Percentiles rank a stretch among this genome's conserved stretches.
These are phyloP conservation scores for Brasilioporus rufonigricans DNA, from an alignment of 768 basidiomycete species.

Conservation along the genomic window DNA sequence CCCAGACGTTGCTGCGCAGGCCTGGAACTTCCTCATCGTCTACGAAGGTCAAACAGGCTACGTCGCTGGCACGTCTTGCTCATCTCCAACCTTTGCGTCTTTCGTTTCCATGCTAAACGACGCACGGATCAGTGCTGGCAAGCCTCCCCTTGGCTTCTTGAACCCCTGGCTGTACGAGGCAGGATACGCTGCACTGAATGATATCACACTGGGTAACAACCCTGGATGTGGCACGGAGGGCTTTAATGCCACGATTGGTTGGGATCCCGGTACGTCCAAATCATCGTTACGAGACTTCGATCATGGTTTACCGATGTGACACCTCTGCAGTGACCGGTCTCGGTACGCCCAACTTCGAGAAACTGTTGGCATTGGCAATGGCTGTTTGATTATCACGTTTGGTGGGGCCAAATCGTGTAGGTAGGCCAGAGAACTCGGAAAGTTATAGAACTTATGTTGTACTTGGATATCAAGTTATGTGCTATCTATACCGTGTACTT, in stretches of 20 bases:
- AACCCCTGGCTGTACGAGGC: conserved; percentile 57
- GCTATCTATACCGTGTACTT: no score
- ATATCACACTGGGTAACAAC: conserved; percentile 57
- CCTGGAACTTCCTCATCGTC: conserved; percentile 47
- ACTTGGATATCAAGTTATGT: no score
- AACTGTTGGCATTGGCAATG: conserved; percentile 40
- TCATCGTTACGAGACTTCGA: no score
- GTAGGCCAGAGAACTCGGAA: no score
- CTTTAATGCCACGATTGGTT: conserved; percentile 59
- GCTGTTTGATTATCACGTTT: conserved; percentile 3
- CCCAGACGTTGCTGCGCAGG: conserved; percentile 69
- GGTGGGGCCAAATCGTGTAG: no score
- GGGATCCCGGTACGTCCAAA: conserved; percentile 58
- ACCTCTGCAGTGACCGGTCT: conserved; percentile 55
- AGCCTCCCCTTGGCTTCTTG: conserved; percentile 58
- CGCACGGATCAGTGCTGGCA: conserved; percentile 44
- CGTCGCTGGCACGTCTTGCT: conserved; percentile 63
- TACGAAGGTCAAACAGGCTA: conserved; percentile 35
- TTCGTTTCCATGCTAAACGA: conserved; percentile 67
- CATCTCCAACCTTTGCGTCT: conserved; percentile 62
- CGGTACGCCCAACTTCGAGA: conserved; percentile 53
- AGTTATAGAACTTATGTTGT: no score
- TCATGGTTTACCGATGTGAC: no score
- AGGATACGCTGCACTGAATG: conserved; percentile 43
- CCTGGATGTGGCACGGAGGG: conserved; percentile 61